Conservation (phyloP, 1,139 yeast genomes). For the Geotrichum klebahnii region DNA sequence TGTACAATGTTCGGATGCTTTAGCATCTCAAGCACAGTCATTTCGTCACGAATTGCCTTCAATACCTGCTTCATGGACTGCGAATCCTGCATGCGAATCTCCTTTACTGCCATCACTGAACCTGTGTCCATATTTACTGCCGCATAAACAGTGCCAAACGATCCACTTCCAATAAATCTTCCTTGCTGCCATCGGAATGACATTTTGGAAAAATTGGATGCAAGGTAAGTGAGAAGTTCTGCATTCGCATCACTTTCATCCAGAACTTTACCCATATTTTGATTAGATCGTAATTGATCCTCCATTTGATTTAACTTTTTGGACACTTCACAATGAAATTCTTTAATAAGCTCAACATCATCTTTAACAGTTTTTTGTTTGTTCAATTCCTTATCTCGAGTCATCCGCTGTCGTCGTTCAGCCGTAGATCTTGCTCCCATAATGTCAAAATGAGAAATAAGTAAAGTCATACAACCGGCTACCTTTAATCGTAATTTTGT, state of each 20-base stretch:
- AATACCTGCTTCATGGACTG: constrained; percentile 81
- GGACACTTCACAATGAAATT: constrained; percentile 58
- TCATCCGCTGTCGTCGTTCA: constrained; percentile 45
- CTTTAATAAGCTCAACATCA: constrained; percentile 55
- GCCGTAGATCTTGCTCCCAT: constrained; percentile 97
- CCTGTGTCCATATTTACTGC: constrained; percentile 93
- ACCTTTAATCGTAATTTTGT: constrained; percentile 70
- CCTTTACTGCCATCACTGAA: constrained; percentile 95
- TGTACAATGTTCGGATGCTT: constrained; percentile 95
- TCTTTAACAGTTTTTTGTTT: constrained; percentile 39
- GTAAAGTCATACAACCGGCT: constrained; percentile 89
- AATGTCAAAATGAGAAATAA: constrained; percentile 92
- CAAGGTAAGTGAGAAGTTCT: constrained; percentile 78
- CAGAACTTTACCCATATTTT: constrained; percentile 77
- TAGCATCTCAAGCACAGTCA: constrained; percentile 92
- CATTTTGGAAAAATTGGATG: constrained; percentile 84
- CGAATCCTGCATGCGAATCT: constrained; percentile 83
- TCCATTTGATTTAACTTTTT: constrained; percentile 59
- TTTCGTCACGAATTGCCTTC: constrained; percentile 88
- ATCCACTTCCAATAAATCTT: constrained; percentile 87
- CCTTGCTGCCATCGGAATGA: constrained; percentile 98
- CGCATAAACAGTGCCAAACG: constrained; percentile 90
- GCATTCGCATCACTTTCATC: constrained; percentile 85
- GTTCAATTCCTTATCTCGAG: constrained; percentile 20
- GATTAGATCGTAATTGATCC: constrained; percentile 47